Base-by-base conservation (phyloP, 805 yeast species). In the Myxozyma geophila region DNA sequence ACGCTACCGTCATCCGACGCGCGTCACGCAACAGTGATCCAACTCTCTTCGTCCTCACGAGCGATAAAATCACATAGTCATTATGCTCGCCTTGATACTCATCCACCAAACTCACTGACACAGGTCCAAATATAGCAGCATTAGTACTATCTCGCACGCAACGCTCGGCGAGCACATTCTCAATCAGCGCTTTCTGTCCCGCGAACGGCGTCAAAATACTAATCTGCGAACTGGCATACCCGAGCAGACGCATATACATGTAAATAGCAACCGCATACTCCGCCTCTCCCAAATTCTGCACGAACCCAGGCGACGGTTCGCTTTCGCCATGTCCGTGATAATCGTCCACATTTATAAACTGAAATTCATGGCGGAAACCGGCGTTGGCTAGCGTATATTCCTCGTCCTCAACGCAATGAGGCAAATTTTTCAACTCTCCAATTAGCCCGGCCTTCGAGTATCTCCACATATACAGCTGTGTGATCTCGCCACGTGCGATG, bases 261-360 rank as follows among this genome's bases (percentile, higher is more conserved):
- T 75, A 83, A 7, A 83, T 63, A 0, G 75, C 72, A 15, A 82
- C 82, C 17, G 80, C 75, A 60, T 74, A 80, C 64, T 82, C 83
- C 0, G 86, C 87, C 66, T 84, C 84, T 9, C 74, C 77, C n/a
- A 78, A 58, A 61, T 81, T 81, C 46, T 78, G 81, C 72, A 56
- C 73, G 37, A 71, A 63, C 0, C 70, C 72, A 0, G 74, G 70
- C 0, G 63, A 56, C 1, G 72, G 70, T 53, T 72, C 74, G 1
- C 70, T 61, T 51, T 78, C 81, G 7, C 74, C 75, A 7, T 63
- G 56, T 10, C 74, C 76, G 19, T 72, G 68, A 40, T 66, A 72
- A 43, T 70, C 76, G 2, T 64, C 73, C 10, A 79, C 75, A 50
- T 74, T 62, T 47, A 80, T 67, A 51, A 78, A 72, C 64, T 79